These are phyloP conservation scores for Phanerodontia chrysosporium DNA, from an alignment of 768 basidiomycete species.

Conservation along the genomic window DNA sequence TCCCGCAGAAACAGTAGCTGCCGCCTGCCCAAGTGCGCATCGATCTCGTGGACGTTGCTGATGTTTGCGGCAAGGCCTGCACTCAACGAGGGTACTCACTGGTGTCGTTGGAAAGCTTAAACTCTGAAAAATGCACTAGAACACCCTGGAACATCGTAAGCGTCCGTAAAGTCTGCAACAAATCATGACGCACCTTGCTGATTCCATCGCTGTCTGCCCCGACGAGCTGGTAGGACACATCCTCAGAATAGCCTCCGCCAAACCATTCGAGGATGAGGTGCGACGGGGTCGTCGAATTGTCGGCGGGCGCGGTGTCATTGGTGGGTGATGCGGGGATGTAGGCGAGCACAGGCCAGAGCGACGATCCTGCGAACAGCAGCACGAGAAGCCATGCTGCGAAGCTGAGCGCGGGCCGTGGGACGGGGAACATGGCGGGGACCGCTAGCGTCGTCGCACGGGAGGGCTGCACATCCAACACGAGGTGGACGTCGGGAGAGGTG, in stretches of 20 bases:
- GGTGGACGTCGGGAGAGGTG: not conserved
- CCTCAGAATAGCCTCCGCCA: slow-evolving; percentile 35
- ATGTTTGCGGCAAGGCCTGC: not conserved
- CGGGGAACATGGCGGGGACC: not conserved
- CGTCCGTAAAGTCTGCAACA: not conserved
- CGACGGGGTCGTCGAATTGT: slow-evolving; percentile 54
- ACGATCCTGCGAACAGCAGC: not conserved
- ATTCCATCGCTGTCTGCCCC: slow-evolving; percentile 46
- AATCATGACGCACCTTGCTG: slow-evolving; percentile 43
- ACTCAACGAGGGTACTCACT: slow-evolving; percentile 31
- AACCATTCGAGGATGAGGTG: slow-evolving; percentile 61
- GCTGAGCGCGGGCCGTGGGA: not conserved
- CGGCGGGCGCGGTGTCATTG: slow-evolving; percentile 51
- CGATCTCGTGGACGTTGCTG: not conserved
- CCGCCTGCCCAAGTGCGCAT: no score
- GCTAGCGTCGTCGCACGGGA: not conserved
- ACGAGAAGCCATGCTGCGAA: not conserved
- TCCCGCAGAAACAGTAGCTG: no score
- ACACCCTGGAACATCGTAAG: slow-evolving; percentile 52
- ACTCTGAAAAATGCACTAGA: slow-evolving; percentile 80
- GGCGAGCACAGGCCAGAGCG: slow-evolving; percentile 22
- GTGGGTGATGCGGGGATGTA: slow-evolving; percentile 76
- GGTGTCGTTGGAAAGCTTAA: slow-evolving; percentile 39
- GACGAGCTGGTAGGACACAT: slow-evolving; percentile 58
- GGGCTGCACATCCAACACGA: not conserved